Evolutionary conservation across 2,329 filamentous ascomycete genomes (phyloP).

Genomic region (Fusarium euwallaceae): DNA sequence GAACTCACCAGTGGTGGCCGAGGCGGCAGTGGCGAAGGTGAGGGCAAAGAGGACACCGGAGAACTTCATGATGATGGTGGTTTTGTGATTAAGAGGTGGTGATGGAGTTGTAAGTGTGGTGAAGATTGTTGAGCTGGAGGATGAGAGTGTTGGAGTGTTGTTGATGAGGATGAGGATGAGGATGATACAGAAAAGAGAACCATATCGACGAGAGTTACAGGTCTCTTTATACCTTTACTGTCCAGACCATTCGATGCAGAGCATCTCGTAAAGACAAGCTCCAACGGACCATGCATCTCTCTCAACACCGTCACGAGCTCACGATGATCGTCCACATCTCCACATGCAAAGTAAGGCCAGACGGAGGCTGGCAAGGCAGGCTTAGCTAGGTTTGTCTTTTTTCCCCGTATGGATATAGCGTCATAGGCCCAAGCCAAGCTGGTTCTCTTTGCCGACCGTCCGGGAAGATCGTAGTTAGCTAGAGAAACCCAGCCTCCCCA

Average conservation of each 20-base stretch:
- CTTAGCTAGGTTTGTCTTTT: neutral
- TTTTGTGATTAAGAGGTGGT: constrained; percentile 16
- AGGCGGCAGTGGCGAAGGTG: constrained; percentile 53
- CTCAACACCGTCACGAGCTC: constrained; percentile 34
- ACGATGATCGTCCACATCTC: constrained; percentile 35
- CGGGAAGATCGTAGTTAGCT: constrained; percentile 11
- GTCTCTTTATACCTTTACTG: constrained; percentile 41
- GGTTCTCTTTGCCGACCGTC: neutral
- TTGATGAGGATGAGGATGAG: constrained; percentile 31
- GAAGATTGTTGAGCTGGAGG: constrained; percentile 17
- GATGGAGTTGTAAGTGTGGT: constrained; percentile 20
- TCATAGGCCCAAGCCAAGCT: constrained; percentile 19
- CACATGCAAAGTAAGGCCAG: constrained; percentile 25
- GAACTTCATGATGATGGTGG: constrained; percentile 59
- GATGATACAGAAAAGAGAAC: constrained; percentile 21
- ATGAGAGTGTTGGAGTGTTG: constrained; percentile 14
- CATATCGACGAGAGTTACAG: constrained; percentile 22
- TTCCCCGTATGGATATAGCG: constrained; percentile 21
- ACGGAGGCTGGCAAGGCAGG: constrained; percentile 29
- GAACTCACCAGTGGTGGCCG: constrained; percentile 53
- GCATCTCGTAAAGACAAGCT: constrained; percentile 21
- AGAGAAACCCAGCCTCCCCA: neutral
- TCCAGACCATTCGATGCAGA: neutral
- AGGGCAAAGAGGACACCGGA: constrained; percentile 56
- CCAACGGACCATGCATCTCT: constrained; percentile 29